Conservation (phyloP, 2,329 filamentous ascomycete genomes). For the Talaromyces sp. region DNA sequence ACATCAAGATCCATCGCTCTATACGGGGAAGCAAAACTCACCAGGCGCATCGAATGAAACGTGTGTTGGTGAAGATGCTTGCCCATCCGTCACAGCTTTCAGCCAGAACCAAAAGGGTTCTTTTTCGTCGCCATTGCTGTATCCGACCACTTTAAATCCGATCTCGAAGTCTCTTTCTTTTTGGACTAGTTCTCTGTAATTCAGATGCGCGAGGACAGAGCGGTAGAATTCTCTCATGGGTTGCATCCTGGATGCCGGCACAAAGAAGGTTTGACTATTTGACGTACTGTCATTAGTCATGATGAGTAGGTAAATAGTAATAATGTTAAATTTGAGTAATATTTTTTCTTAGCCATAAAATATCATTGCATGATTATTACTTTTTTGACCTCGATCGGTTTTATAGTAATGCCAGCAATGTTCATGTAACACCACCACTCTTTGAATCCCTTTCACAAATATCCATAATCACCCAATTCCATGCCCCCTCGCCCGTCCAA, state of each 20-base stretch:
- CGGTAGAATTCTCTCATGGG: neutral
- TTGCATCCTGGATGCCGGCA: neutral
- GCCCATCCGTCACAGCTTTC: neutral
- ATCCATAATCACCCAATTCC: neutral
- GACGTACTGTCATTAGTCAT: no score
- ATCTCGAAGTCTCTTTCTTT: neutral
- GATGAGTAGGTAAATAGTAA: no score
- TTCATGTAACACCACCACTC: no score
- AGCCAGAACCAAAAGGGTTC: neutral
- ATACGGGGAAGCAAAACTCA: no score
- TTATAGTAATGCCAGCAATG: no score
- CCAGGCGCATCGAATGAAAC: neutral
- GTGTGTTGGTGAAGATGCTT: neutral
- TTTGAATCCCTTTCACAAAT: neutral
- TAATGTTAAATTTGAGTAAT: no score
- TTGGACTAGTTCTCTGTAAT: neutral
- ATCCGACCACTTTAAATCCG: neutral
- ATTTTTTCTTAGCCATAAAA: neutral
- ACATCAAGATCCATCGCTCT: neutral
- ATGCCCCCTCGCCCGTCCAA: neutral
- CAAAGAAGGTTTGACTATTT: neutral
- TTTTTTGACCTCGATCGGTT: no score
- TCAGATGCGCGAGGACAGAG: neutral
- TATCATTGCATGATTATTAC: no score
- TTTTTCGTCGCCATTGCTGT: no score